phyloP scores from a whole-genome alignment of 495 filamentous ascomycete species.

The Tuber magnatum region DNA sequence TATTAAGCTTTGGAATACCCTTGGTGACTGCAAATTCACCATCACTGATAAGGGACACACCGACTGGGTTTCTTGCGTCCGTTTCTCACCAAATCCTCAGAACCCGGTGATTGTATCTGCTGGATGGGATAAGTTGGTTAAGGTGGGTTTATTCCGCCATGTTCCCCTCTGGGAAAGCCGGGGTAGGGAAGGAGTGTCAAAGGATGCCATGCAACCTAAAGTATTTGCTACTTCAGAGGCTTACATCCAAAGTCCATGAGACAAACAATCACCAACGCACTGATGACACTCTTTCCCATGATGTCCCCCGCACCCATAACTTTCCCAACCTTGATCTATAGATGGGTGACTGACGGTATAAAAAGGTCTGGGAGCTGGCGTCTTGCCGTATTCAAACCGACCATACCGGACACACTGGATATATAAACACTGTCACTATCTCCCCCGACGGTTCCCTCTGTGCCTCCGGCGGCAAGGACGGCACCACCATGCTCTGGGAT shows the following conservation, averaged over 20 bases:
- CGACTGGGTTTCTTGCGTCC: conserved; percentile 98
- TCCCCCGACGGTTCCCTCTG: conserved; percentile 98
- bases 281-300: conserved; percentile 54
- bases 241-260: conserved; percentile 70
- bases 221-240: conserved; percentile 99
- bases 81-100: conserved; percentile 99
- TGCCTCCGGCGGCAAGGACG: conserved; percentile 98
- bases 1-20: conserved; percentile 99
- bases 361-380: conserved; percentile 96
- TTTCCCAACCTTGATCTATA: neutral
- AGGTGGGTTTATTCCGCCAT: conserved; percentile 59
- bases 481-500: conserved; percentile 99
- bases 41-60: conserved; percentile 99
- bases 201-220: conserved; percentile 87
- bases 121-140: conserved; percentile 99
- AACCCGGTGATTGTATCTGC: conserved; percentile 99
- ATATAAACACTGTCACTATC: conserved; percentile 99
- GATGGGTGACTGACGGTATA: conserved; percentile 3
- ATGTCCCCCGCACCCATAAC: conserved; percentile 30
- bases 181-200: conserved; percentile 42
- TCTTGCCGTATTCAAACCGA: conserved; percentile 99
- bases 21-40: conserved; percentile 99
- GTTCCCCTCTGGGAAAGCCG: conserved; percentile 34
- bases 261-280: conserved; percentile 84
- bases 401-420: conserved; percentile 98